phyloP scores from a whole-genome alignment of 805 yeast genomes.

The Pichia cephalocereana region DNA sequence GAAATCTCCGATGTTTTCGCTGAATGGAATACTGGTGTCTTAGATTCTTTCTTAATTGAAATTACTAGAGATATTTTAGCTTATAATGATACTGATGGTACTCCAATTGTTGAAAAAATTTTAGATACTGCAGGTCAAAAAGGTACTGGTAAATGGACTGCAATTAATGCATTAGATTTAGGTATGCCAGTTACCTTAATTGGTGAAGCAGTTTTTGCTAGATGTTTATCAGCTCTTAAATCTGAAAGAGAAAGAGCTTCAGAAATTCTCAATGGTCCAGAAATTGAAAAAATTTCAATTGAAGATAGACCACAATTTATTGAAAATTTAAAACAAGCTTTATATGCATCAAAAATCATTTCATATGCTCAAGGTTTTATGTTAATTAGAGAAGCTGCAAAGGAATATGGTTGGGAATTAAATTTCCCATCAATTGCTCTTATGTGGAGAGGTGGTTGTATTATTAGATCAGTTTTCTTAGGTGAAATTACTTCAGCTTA shows the following conservation, averaged over 20 bases:
- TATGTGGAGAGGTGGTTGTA: conserved; percentile 99
- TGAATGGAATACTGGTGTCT: conserved; percentile 94
- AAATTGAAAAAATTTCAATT: conserved; percentile 48
- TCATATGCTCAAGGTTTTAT: conserved; percentile 99
- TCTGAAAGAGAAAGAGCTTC: conserved; percentile 86
- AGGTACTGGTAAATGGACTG: conserved; percentile 99
- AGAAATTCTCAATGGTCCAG: conserved; percentile 70
- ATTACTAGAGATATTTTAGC: conserved; percentile 92
- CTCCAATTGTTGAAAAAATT: conserved; percentile 92
- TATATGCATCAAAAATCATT: conserved; percentile 96
- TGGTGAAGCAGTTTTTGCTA: conserved; percentile 97
- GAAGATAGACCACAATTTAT: conserved; percentile 77
- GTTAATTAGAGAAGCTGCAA: conserved; percentile 97
- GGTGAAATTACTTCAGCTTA: conserved; percentile 96
- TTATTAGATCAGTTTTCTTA: conserved; percentile 96
- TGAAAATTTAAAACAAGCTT: conserved; percentile 94
- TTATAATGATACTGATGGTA: conserved; percentile 82
- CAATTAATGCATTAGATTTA: conserved; percentile 92
- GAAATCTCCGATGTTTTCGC: conserved; percentile 91
- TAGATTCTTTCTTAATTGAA: conserved; percentile 94
- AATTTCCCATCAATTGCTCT: conserved; percentile 98
- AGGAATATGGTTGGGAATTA: conserved; percentile 92
- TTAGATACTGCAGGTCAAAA: conserved; percentile 97
- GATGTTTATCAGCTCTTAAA: conserved; percentile 92
- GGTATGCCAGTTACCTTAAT: conserved; percentile 98